phyloP scores from a whole-genome alignment of 176 grass and related monocot genomes.

The Saccharum officinarum region DNA sequence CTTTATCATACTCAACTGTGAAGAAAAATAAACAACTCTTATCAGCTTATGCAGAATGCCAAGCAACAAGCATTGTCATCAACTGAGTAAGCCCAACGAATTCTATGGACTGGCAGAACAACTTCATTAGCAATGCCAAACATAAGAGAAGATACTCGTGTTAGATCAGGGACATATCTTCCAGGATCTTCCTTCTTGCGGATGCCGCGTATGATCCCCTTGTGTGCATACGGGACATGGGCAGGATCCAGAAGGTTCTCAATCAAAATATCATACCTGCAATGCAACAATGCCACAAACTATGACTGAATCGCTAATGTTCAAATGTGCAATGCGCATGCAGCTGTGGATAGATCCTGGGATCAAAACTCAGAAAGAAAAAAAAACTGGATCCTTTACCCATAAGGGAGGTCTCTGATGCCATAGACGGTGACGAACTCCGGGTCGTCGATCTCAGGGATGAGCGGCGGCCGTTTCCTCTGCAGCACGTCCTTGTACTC shows the following conservation, averaged over 20 bases:
- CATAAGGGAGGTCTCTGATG: conserved; percentile 67
- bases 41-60: background rate
- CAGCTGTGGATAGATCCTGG: background rate
- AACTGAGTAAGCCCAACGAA: background rate
- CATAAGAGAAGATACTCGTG: background rate
- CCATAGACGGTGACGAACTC: conserved; percentile 53
- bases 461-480: conserved; percentile 55
- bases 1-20: conserved; percentile 73
- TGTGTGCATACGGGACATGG: conserved; percentile 81
- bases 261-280: conserved; percentile 72
- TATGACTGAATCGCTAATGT: background rate
- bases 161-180: conserved; percentile 63
- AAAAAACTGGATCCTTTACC: conserved; percentile 37
- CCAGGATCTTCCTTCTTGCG: conserved; percentile 52
- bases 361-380: background rate
- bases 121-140: background rate
- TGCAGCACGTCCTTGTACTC: conserved; percentile 55
- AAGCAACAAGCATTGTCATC: background rate
- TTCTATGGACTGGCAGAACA: background rate
- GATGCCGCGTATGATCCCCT: conserved; percentile 50
- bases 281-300: background rate
- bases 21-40: conserved; percentile 23
- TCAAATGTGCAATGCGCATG: conserved; percentile 7
- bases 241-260: conserved; percentile 94
- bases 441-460: conserved; percentile 82